Conservation (phyloP, 345 rosid genomes). For the Anastatica hierochuntica region DNA sequence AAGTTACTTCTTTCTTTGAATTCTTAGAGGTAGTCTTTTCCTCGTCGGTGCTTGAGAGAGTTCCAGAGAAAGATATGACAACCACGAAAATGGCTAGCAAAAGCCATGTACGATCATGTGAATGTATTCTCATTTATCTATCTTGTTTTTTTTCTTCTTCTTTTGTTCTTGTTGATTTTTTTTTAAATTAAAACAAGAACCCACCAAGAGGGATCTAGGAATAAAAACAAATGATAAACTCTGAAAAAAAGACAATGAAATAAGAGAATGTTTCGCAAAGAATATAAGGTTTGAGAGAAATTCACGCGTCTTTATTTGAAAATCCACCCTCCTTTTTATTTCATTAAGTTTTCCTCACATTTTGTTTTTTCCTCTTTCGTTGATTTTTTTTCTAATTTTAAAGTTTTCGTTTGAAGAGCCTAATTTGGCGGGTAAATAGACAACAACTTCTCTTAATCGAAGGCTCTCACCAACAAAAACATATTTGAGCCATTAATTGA, state of each 20-base stretch:
- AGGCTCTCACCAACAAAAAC: too few relatives aligned
- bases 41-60: neutral
- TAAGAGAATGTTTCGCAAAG: conserved; percentile 11
- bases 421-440: conserved; percentile 22
- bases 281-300: conserved; percentile 23
- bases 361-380: conserved; percentile 5
- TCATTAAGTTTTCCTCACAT: neutral
- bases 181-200: neutral
- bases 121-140: conserved; percentile 19
- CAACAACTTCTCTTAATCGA: neutral
- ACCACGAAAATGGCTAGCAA: conserved; percentile 19
- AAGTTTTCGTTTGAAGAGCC: conserved; percentile 12
- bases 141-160: neutral
- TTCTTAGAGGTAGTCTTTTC: neutral
- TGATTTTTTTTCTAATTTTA: conserved; percentile 16
- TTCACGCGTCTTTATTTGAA: conserved; percentile 14
- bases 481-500: too few relatives aligned
- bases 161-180: neutral
- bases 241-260: conserved; percentile 1
- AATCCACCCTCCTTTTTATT: conserved; percentile 8
- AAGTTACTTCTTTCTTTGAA: conserved; percentile 22
- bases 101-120: conserved; percentile 14
- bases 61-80: conserved; percentile 17
- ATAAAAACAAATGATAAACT: conserved; percentile 9
- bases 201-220: neutral